phyloP scores from a whole-genome alignment of 306 rosid species.

The Trifolium subterraneum region DNA sequence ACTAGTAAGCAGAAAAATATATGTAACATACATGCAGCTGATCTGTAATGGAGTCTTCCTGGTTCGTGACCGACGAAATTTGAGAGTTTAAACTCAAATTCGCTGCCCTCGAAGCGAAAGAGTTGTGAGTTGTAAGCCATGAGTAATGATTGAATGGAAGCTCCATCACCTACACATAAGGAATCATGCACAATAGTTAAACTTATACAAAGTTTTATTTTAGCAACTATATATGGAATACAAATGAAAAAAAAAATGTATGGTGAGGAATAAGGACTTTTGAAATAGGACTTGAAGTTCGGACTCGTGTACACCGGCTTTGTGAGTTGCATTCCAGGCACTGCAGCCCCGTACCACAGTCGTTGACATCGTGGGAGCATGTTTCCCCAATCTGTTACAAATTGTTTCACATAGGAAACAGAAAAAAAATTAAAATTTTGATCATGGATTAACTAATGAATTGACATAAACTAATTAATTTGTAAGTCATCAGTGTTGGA shows the following conservation, averaged over 20 bases:
- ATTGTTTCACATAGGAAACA: background rate
- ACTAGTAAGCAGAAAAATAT: background rate
- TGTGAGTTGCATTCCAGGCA: conserved; percentile 41
- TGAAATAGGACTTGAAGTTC: conserved; percentile 41
- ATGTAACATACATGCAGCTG: conserved; percentile 36
- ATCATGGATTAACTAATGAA: background rate
- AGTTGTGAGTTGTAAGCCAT: conserved; percentile 49
- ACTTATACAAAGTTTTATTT: conserved; percentile 6
- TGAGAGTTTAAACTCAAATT: conserved; percentile 20
- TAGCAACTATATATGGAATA: background rate
- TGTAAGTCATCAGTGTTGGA: no score
- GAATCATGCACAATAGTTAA: conserved; percentile 3
- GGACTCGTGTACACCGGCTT: conserved; percentile 44
- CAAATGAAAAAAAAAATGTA: background rate
- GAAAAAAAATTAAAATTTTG: background rate
- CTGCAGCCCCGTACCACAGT: conserved; percentile 41
- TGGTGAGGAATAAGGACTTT: conserved; percentile 29
- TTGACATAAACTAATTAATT: no score
- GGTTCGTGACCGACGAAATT: conserved; percentile 29
- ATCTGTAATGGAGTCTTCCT: conserved; percentile 44
- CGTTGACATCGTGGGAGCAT: conserved; percentile 42
- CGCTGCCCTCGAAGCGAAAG: conserved; percentile 24
- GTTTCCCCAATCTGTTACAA: conserved; percentile 41
- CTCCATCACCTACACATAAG: conserved; percentile 33
- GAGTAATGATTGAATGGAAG: conserved; percentile 44